A percentile compares a stretch with the other conserved stretches of the same genome.
These are phyloP conservation scores for Botrytis squamosa DNA, from an alignment of 2,329 filamentous ascomycete genomes.

Conservation along the genomic window DNA sequence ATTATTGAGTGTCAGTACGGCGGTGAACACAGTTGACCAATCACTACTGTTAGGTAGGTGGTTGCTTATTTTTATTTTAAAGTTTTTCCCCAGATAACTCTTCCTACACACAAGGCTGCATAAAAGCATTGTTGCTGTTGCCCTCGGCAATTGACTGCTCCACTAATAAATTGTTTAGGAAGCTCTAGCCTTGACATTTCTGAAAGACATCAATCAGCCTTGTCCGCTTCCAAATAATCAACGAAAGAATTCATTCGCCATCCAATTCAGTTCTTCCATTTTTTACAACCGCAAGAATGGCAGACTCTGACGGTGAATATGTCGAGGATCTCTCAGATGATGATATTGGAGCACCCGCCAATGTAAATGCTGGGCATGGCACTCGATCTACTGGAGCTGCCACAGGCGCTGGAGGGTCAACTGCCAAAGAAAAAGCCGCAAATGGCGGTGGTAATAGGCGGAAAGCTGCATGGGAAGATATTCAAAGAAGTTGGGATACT, in stretches of 20 bases:
- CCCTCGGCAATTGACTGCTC: slow-evolving; percentile 10
- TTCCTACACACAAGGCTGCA: neutral
- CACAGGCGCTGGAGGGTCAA: slow-evolving; percentile 30
- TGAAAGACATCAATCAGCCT: slow-evolving; percentile 21
- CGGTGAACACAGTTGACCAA: neutral
- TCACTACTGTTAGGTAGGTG: neutral
- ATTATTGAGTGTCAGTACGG: neutral
- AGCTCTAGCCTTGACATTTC: slow-evolving; percentile 15
- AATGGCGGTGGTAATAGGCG: slow-evolving; percentile 40
- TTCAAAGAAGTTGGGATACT: slow-evolving; percentile 68
- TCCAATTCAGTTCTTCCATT: neutral
- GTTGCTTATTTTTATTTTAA: neutral
- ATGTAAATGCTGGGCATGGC: slow-evolving; percentile 29
- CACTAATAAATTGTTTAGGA: slow-evolving; percentile 2
- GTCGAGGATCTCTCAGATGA: slow-evolving; percentile 65
- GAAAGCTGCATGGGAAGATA: slow-evolving; percentile 64
- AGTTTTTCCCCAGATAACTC: neutral
- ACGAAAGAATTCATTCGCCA: neutral
- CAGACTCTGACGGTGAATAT: slow-evolving; percentile 72
- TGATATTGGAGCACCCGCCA: slow-evolving; percentile 48
- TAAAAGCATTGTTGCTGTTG: slow-evolving; percentile 1
- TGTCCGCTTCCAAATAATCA: neutral
- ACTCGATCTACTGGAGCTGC: slow-evolving; percentile 37
- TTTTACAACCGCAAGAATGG: slow-evolving; percentile 49
- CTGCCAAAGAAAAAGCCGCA: slow-evolving; percentile 35